Evolutionary conservation across 352 stramenopile species (phyloP).

Genomic region (Pythium pectinolyticum): DNA sequence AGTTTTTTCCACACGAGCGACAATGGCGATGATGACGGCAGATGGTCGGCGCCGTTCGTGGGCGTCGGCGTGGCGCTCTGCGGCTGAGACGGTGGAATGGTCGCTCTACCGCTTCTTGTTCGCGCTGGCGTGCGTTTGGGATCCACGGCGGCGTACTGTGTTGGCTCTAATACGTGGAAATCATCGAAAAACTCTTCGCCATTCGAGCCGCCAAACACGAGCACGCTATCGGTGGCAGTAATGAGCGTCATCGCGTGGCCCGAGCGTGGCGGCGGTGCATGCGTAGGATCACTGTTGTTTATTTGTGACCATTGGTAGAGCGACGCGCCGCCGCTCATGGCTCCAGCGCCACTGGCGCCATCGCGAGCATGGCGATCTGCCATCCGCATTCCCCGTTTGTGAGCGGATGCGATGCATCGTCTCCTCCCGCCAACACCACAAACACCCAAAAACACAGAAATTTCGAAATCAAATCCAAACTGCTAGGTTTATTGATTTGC

Average conservation of each 20-base stretch:
- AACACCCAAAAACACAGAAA: slow-evolving; percentile 20
- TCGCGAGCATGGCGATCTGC: slow-evolving; percentile 3
- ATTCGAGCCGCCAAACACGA: slow-evolving; percentile 67
- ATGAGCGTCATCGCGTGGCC: slow-evolving; percentile 65
- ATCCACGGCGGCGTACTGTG: slow-evolving; percentile 23
- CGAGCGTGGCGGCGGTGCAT: slow-evolving; percentile 39
- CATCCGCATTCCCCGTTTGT: not conserved
- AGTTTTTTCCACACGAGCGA: slow-evolving; percentile 58
- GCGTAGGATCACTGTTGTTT: not conserved
- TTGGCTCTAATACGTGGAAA: slow-evolving; percentile 54
- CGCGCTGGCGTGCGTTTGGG: not conserved
- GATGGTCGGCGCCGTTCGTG: too few species aligned
- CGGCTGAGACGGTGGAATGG: too few species aligned
- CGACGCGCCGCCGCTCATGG: not conserved
- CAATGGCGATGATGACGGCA: not conserved
- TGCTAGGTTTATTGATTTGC: slow-evolving; percentile 10
- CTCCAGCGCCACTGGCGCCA: not conserved
- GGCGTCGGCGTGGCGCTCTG: too few species aligned
- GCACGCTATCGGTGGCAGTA: slow-evolving; percentile 39
- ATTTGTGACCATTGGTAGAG: slow-evolving; percentile 34
- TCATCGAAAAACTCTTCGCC: slow-evolving; percentile 62
- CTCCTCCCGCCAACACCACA: slow-evolving; percentile 12
- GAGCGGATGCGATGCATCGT: not conserved
- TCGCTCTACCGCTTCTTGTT: not conserved
- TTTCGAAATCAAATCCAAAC: slow-evolving; percentile 16